A percentile compares a stretch with the other conserved stretches of the same genome.
phyloP scores from a whole-genome alignment of 768 basidiomycete genomes.

The Gloeophyllum trabeum region DNA sequence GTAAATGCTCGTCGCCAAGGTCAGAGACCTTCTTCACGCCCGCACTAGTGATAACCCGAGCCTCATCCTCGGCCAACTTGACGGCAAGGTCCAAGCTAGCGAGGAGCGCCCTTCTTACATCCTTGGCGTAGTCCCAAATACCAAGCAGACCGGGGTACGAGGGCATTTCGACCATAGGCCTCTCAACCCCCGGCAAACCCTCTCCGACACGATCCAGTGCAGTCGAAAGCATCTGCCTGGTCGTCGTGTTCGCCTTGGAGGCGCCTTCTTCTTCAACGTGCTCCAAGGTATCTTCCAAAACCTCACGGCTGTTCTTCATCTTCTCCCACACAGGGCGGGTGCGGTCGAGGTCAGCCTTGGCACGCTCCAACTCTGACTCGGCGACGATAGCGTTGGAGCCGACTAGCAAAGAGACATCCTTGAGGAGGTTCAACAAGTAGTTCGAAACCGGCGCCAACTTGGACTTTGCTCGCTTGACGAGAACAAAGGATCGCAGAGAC shows the following conservation, averaged over 20 bases:
- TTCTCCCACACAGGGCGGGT: constrained; percentile 79
- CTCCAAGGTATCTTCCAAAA: constrained; percentile 72
- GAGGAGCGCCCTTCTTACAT: constrained; percentile 72
- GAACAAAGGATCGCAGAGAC: constrained; percentile 85
- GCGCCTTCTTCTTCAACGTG: constrained; percentile 67
- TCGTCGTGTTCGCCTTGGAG: constrained; percentile 34
- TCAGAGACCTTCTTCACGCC: constrained; percentile 58
- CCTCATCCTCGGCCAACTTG: constrained; percentile 72
- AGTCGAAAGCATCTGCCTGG: constrained; percentile 45
- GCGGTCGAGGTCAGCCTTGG: constrained; percentile 54
- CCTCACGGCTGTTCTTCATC: constrained; percentile 66
- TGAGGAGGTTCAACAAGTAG: constrained; percentile 82
- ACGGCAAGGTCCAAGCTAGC: constrained; percentile 73
- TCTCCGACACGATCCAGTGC: constrained; percentile 71
- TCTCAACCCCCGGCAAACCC: constrained; percentile 59
- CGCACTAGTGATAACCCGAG: constrained; percentile 49
- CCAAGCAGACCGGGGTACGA: constrained; percentile 74
- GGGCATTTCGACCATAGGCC: constrained; percentile 42
- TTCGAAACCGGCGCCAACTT: constrained; percentile 91
- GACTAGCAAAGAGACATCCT: constrained; percentile 82
- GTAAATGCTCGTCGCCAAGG: constrained; percentile 71
- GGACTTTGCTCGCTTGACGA: constrained; percentile 91
- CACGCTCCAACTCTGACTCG: constrained; percentile 59
- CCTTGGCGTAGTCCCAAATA: constrained; percentile 78
- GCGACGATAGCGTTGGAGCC: constrained; percentile 84